Conservation (phyloP, 331 rosid genomes). For the Telfairia occidentalis region DNA sequence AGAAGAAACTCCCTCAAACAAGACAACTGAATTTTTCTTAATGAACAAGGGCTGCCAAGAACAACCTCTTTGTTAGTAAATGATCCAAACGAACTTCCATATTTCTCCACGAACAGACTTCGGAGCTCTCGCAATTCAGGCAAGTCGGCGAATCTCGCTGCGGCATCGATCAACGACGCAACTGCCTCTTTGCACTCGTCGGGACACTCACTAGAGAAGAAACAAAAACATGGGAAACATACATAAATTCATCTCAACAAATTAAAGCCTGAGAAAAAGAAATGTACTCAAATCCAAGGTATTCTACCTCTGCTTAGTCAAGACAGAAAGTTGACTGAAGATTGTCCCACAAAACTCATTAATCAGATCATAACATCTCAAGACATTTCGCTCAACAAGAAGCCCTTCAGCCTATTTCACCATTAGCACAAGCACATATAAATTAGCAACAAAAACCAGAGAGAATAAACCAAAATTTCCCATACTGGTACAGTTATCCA, state of each 20-base stretch:
- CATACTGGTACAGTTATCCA: background rate
- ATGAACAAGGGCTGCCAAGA: background rate
- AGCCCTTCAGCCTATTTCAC: constrained; percentile 63
- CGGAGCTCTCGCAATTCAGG: constrained; percentile 79
- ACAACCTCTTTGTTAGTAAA: constrained; percentile 51
- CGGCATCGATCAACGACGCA: constrained; percentile 58
- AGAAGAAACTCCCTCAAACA: background rate
- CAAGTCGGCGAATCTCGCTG: constrained; percentile 73
- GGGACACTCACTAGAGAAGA: constrained; percentile 44
- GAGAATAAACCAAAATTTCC: background rate
- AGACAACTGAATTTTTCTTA: background rate
- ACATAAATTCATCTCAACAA: background rate
- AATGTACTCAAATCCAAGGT: background rate
- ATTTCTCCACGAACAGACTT: constrained; percentile 37
- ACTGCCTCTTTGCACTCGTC: constrained; percentile 74
- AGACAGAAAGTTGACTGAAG: constrained; percentile 26
- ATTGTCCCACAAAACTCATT: constrained; percentile 32
- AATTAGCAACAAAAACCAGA: background rate
- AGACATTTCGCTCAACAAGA: constrained; percentile 50
- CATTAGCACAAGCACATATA: background rate
- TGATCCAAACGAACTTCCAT: constrained; percentile 39
- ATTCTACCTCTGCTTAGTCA: constrained; percentile 47
- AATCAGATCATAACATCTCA: constrained; percentile 42
- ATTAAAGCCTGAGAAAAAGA: background rate
- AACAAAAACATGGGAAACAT: background rate